A percentile compares a stretch with the other conserved stretches of the same genome.
Conservation (phyloP, 2,329 filamentous ascomycete genomes). For the Aspergillus phoenicis region DNA sequence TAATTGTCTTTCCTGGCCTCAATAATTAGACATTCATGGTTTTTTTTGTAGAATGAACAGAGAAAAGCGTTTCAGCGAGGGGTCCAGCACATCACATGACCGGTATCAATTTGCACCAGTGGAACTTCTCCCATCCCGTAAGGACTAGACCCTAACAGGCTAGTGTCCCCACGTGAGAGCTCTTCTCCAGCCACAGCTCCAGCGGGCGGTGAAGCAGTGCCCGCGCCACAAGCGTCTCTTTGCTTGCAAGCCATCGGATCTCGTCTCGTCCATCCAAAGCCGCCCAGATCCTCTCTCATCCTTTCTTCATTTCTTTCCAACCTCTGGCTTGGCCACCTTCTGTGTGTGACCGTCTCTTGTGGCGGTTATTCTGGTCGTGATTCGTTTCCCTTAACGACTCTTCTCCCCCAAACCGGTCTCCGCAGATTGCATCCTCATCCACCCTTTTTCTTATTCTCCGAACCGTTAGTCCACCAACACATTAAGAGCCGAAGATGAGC, state of each 20-base stretch:
- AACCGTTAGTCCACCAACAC: constrained; percentile 5
- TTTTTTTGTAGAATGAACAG: neutral
- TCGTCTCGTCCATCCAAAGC: constrained; percentile 4
- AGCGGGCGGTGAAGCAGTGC: constrained; percentile 1
- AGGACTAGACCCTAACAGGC: neutral
- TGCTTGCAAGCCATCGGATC: constrained; percentile 1
- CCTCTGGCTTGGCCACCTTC: neutral
- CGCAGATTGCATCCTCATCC: neutral
- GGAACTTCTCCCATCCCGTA: neutral
- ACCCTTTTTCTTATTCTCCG: constrained; percentile 2
- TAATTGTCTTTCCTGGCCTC: neutral
- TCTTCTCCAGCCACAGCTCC: constrained; percentile 6
- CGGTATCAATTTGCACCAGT: neutral
- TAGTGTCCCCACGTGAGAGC: neutral
- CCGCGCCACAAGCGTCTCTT: constrained; percentile 4
- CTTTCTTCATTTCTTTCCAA: neutral
- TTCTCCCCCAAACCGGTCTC: neutral
- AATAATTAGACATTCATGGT: neutral
- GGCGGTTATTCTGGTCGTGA: neutral
- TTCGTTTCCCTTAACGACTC: neutral
- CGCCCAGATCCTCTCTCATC: neutral
- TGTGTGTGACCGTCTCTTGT: neutral
- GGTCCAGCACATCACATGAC: neutral
- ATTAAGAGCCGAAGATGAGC: constrained; percentile 55
- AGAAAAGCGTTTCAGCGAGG: neutral